Evolutionary conservation across 1,284 basidiomycete genomes (phyloP).

Genomic region (Puccinia hordei): DNA sequence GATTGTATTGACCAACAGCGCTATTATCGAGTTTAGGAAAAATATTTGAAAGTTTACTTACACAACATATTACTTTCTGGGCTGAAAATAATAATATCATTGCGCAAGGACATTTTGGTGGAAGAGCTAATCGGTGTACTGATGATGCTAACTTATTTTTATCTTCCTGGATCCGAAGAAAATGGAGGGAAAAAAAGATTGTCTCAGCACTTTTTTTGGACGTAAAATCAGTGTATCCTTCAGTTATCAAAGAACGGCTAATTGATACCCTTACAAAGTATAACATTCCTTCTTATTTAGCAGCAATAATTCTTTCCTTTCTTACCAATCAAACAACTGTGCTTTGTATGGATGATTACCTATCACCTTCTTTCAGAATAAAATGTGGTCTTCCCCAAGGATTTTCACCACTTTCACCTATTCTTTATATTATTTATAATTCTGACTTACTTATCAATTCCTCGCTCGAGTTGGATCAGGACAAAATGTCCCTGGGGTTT

Average conservation of each 20-base stretch:
- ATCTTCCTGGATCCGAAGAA: no score
- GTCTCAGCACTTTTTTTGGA: no score
- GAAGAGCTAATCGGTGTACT: neutral
- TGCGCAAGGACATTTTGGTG: slow-evolving; percentile 6
- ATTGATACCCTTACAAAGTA: neutral
- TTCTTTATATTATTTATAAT: slow-evolving; percentile 10
- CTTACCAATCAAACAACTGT: neutral
- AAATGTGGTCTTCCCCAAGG: neutral
- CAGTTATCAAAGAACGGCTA: neutral
- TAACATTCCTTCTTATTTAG: neutral
- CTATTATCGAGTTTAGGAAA: no score
- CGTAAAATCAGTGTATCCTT: neutral
- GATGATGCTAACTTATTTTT: no score
- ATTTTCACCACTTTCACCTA: neutral
- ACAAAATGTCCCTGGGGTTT: neutral
- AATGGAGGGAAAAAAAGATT: no score
- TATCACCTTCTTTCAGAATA: neutral
- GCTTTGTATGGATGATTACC: neutral
- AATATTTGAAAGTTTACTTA: neutral
- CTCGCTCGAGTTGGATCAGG: neutral
- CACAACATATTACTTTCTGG: neutral
- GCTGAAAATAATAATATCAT: slow-evolving; percentile 5
- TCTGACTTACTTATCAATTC: neutral
- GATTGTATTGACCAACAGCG: no score
- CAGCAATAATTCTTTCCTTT: neutral